Conservation (phyloP, 768 basidiomycete genomes). For the Mycena latifolia region DNA sequence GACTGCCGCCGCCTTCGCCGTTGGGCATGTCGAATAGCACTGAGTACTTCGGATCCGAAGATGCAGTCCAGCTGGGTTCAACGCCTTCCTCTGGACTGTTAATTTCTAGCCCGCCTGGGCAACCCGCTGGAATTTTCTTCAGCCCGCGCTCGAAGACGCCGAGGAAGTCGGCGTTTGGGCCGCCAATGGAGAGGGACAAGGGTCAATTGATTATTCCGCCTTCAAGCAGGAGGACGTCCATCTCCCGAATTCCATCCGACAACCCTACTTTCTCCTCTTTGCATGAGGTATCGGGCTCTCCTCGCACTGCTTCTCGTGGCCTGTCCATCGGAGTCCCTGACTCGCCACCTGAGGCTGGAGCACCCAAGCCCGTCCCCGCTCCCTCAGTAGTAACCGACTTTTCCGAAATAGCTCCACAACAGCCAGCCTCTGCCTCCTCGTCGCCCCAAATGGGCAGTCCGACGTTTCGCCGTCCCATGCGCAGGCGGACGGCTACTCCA, state of each 20-base stretch:
- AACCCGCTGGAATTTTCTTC: constrained; percentile 96
- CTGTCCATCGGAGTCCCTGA: constrained; percentile 11
- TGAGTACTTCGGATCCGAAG: constrained; percentile 83
- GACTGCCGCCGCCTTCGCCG: constrained; percentile 74
- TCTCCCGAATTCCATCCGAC: constrained; percentile 42
- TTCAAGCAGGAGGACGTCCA: constrained; percentile 43
- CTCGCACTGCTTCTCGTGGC: constrained; percentile 20
- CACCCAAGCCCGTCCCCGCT: constrained; percentile 11
- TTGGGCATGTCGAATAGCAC: constrained; percentile 76
- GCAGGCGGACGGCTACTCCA: constrained; percentile 42
- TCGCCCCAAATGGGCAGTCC: constrained; percentile 26
- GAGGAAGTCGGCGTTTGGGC: constrained; percentile 49
- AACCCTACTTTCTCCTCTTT: constrained; percentile 48
- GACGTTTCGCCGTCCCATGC: constrained; percentile 32
- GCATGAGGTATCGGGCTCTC: constrained; percentile 42
- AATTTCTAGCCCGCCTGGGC: constrained; percentile 93
- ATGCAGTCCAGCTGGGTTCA: constrained; percentile 77
- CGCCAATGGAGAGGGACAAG: constrained; percentile 62
- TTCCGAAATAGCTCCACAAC: neutral
- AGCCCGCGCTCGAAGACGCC: constrained; percentile 72
- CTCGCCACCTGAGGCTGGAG: neutral
- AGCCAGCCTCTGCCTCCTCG: constrained; percentile 11
- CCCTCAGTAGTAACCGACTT: constrained; percentile 19
- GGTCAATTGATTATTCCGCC: constrained; percentile 47
- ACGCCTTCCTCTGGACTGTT: constrained; percentile 89